Conservation (phyloP, 768 basidiomycete genomes). For the Lyophyllum decastes region DNA sequence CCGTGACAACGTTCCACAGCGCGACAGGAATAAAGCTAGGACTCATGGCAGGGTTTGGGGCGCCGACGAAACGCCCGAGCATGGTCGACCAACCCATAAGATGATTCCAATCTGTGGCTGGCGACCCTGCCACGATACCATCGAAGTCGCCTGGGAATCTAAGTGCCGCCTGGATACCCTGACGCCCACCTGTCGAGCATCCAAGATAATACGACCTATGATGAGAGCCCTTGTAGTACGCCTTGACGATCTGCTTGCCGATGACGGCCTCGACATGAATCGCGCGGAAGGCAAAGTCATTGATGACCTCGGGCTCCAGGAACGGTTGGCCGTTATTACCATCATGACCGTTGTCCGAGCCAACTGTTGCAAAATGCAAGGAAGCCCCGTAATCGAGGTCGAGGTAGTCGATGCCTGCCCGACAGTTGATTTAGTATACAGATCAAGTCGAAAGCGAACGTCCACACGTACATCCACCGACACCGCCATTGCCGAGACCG, state of each 20-base stretch:
- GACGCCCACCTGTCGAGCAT: slow-evolving; percentile 4
- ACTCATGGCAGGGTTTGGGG: neutral
- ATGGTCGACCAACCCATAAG: neutral
- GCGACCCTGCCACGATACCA: slow-evolving; percentile 5
- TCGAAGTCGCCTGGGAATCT: slow-evolving; percentile 15
- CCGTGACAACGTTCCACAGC: slow-evolving; percentile 5
- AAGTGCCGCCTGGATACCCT: slow-evolving; percentile 6
- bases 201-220: slow-evolving; percentile 9
- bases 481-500: neutral
- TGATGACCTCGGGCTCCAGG: slow-evolving; percentile 9
- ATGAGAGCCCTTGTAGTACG: neutral
- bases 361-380: slow-evolving; percentile 5
- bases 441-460: neutral
- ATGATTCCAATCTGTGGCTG: slow-evolving; percentile 4
- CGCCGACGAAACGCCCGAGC: neutral
- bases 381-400: slow-evolving; percentile 1
- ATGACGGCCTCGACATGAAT: slow-evolving; percentile 6
- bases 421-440: no score
- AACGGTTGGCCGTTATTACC: neutral
- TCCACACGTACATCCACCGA: neutral
- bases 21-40: neutral
- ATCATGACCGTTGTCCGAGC: slow-evolving; percentile 6
- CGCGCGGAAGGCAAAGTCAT: slow-evolving; percentile 4
- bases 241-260: neutral
- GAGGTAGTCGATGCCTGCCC: neutral